Conservation (phyloP, 495 filamentous ascomycete species). For the Annulohypoxylon nitens region DNA sequence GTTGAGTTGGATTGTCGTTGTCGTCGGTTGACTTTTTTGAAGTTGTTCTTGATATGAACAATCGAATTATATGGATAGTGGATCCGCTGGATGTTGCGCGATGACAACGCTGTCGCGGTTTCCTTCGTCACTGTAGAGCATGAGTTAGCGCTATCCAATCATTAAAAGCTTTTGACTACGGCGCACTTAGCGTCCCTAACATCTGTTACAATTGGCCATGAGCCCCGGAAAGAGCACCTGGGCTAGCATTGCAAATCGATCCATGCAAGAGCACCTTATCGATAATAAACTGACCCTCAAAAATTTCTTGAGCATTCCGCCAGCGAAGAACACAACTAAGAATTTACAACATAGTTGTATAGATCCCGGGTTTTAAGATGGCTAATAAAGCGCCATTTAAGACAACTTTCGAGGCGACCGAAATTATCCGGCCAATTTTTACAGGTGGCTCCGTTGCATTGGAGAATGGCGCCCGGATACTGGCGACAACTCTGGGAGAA, state of each 20-base stretch:
- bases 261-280: conserved; percentile 41
- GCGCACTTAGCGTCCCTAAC: not conserved
- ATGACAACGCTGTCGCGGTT: not conserved
- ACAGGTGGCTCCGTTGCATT: conserved; percentile 90
- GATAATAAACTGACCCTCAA: conserved; percentile 41
- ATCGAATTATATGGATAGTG: not conserved
- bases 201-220: conserved; percentile 8
- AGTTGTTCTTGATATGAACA: not conserved
- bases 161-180: conserved; percentile 17
- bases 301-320: conserved; percentile 48
- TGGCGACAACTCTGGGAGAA: conserved; percentile 89
- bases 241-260: not conserved
- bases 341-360: conserved; percentile 16
- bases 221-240: not conserved
- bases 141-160: conserved; percentile 4
- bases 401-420: conserved; percentile 87
- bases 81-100: not conserved
- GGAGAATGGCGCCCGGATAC: conserved; percentile 81
- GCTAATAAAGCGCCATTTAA: conserved; percentile 66
- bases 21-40: too few relatives aligned
- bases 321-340: not conserved
- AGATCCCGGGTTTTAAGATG: conserved; percentile 51
- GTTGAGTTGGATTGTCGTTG: not conserved
- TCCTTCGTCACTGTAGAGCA: not conserved
- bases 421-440: conserved; percentile 91